Percentiles rank a stretch among this genome's conserved stretches.
These are phyloP conservation scores for Epichloe festucae DNA, from an alignment of 2,329 filamentous ascomycete genomes.

Conservation along the genomic window DNA sequence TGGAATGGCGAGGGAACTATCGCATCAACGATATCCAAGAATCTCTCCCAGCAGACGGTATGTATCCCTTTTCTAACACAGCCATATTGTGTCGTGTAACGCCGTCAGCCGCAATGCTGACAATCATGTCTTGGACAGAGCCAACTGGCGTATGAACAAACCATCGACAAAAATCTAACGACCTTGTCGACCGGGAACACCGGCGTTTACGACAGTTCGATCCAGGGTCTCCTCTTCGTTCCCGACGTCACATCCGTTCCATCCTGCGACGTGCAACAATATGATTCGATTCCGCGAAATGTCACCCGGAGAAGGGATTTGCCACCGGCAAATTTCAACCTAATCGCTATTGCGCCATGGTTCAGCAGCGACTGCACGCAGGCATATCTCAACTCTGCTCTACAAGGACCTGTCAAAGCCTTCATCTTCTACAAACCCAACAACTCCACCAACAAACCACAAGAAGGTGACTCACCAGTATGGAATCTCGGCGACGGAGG, in stretches of 20 bases:
- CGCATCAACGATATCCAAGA: constrained; percentile 41
- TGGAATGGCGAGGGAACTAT: constrained; percentile 37
- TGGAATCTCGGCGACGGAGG: constrained; percentile 62
- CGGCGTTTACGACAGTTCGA: constrained; percentile 42
- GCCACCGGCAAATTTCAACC: constrained; percentile 52
- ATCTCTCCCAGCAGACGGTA: constrained; percentile 44
- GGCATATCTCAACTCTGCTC: constrained; percentile 55
- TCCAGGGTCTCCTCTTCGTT: constrained; percentile 75
- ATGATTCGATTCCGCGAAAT: constrained; percentile 57
- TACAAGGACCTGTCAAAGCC: constrained; percentile 43
- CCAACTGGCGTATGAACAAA: constrained; percentile 39
- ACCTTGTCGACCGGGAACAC: constrained; percentile 62
- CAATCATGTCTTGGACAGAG: constrained; percentile 14
- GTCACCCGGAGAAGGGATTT: constrained; percentile 63
- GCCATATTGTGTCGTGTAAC: neutral
- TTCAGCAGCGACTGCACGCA: constrained; percentile 58
- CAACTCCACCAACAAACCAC: constrained; percentile 46
- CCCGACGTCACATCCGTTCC: constrained; percentile 50
- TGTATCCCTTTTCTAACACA: constrained; percentile 14
- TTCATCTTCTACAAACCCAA: constrained; percentile 52
- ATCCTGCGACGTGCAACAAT: constrained; percentile 49
- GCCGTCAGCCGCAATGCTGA: neutral
- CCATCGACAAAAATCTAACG: constrained; percentile 47
- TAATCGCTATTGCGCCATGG: constrained; percentile 82
- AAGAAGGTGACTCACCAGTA: constrained; percentile 44